phyloP scores from a whole-genome alignment of 352 stramenopile species.

The Globisporangium solare region DNA sequence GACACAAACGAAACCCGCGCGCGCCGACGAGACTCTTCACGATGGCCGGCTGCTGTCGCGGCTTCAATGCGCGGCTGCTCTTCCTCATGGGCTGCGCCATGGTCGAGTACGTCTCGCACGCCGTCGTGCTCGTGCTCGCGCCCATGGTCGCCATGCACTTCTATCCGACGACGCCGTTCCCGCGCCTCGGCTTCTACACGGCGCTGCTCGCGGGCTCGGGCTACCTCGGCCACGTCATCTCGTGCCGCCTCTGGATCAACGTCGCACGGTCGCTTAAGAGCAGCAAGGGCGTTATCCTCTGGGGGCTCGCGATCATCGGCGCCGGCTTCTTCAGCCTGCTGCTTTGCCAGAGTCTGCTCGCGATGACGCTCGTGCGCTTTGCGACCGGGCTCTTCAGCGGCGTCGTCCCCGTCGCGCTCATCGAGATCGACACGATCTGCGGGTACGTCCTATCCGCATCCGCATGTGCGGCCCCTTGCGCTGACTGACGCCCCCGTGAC shows the following conservation, averaged over 20 bases:
- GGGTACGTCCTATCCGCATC: conserved; percentile 22
- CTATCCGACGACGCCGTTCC: conserved; percentile 68
- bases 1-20: not conserved
- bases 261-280: conserved; percentile 65
- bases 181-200: conserved; percentile 73
- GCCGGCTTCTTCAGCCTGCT: conserved; percentile 68
- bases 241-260: conserved; percentile 79
- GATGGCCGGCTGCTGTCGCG: conserved; percentile 46
- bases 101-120: conserved; percentile 75
- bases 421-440: conserved; percentile 83
- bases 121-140: conserved; percentile 59
- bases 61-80: conserved; percentile 66
- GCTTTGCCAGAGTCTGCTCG: conserved; percentile 69
- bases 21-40: no score
- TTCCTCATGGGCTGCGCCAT: conserved; percentile 78
- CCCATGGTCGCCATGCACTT: conserved; percentile 78
- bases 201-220: conserved; percentile 59
- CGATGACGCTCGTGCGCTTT: conserved; percentile 77
- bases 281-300: conserved; percentile 80
- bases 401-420: conserved; percentile 64
- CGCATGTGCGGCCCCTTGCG: not conserved
- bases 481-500: no score
- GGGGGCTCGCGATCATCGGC: conserved; percentile 63
- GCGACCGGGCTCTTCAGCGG: conserved; percentile 71
- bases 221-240: conserved; percentile 65